These are phyloP conservation scores for Cinnamomum micranthum DNA, from an alignment of 164 flowering plant species.

Conservation along the genomic window DNA sequence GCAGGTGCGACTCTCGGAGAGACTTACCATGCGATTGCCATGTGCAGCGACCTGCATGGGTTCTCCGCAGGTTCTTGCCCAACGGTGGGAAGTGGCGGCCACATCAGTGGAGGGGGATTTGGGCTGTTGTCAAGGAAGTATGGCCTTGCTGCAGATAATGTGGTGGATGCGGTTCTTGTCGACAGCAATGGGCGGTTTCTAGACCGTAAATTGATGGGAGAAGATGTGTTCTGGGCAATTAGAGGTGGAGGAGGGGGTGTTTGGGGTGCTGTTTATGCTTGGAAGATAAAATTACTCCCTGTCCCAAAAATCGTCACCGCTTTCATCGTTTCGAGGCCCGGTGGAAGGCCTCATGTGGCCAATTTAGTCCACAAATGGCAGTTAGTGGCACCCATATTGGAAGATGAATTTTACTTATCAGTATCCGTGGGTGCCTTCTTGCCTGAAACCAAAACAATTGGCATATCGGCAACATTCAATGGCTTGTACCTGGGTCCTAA, in stretches of 20 bases:
- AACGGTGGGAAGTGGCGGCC: constrained; percentile 28
- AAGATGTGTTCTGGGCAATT: constrained; percentile 30
- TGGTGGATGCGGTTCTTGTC: constrained; percentile 22
- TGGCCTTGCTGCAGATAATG: constrained; percentile 30
- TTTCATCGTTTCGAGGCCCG: constrained; percentile 17
- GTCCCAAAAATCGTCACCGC: constrained; percentile 18
- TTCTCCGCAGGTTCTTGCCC: constrained; percentile 34
- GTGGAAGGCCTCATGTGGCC: constrained; percentile 3
- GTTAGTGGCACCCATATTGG: constrained; percentile 10
- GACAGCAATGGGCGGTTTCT: constrained; percentile 17
- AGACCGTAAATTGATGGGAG: constrained; percentile 22
- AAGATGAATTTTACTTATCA: constrained; percentile 18
- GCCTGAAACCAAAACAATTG: constrained; percentile 6
- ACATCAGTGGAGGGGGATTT: constrained; percentile 32
- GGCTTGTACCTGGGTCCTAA: constrained; percentile 23
- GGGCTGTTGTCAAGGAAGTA: constrained; percentile 29
- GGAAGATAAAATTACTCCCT: constrained; percentile 17
- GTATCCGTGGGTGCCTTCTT: constrained; percentile 15
- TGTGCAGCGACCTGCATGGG: constrained; percentile 18
- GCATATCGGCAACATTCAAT: constrained; percentile 21
- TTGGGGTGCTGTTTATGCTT: constrained; percentile 23
- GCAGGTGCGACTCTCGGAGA: constrained; percentile 36
- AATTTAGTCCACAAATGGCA: constrained; percentile 25
- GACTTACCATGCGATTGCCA: constrained; percentile 20
- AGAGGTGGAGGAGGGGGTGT: constrained; percentile 24